Evolutionary conservation across 78 protist genomes (phyloP), one percentile per base, ranked within the genome.

Genomic region (Dictyostelium capitatum): DNA sequence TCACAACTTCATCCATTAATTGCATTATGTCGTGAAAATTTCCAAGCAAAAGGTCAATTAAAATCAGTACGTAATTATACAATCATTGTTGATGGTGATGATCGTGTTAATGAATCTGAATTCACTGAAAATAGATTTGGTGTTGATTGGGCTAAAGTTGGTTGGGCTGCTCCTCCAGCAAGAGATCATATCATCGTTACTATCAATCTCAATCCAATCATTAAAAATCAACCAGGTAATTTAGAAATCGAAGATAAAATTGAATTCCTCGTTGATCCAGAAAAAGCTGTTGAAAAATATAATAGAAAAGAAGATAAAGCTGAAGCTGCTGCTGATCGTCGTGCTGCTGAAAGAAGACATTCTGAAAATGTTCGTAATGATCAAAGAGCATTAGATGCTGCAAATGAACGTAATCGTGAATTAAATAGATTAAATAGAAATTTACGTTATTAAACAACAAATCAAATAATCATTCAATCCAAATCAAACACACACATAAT

Each of bases 201-300:
- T 0, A 65, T 59, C 79, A 87, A 87, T 48, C 79, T 87, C 8
- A 70, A 2, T 9, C 48, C 51, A 50, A 46, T 87, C 62, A 77
- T 50, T n/a, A 64, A 28, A 25, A 37, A 41, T 23, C 0, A 47
- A 25, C 93, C 93, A 57, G 37, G 48, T 23, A 48, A 77, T 25
- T 30, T 87, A 1, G 83, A 30, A 50, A 14, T 87, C 12, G 80
- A 87, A 46, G 74, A 64, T 48, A 87, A 87, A 70, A 19, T 77
- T n/a, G 93, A 87, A 43, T 87, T 87, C 79, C 51, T 87, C 0
- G 93, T 87, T 20, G 78, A 83, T 0, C 93, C 93, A 48, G 84
- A 87, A 32, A 65, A 32, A n/a, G 93, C 93, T 12, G 32, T 59
- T 19, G 80, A 77, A 32, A 32, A 84, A 25, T 77, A 77, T 43